A percentile compares a stretch with the other conserved stretches of the same genome.
Conservation (phyloP, 108 stramenopile species). For the Skeletonema tropicum region DNA sequence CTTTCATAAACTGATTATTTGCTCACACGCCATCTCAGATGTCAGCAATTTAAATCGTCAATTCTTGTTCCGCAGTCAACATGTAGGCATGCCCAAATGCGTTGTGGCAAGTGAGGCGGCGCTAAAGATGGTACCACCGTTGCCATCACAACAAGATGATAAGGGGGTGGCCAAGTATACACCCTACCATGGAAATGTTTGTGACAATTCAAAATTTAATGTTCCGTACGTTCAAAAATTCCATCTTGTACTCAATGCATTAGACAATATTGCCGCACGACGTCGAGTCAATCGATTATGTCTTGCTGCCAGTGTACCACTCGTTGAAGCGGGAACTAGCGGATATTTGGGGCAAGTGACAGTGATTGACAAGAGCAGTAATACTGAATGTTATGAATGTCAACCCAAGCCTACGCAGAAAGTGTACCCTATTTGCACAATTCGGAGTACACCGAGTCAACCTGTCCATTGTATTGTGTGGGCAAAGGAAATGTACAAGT, state of each 20-base stretch:
- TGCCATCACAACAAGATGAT: background rate
- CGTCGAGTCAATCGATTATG: conserved; percentile 98
- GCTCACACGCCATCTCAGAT: conserved; percentile 45
- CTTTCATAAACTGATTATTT: too few relatives aligned
- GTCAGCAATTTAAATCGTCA: conserved; percentile 98
- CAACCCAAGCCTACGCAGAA: conserved; percentile 94
- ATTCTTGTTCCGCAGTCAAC: conserved; percentile 87
- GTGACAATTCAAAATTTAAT: conserved; percentile 89
- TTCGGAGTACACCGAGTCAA: conserved; percentile 94
- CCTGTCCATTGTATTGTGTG: conserved; percentile 99
- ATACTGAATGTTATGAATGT: conserved; percentile 98
- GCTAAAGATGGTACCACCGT: conserved; percentile 55
- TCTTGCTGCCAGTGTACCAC: conserved; percentile 90
- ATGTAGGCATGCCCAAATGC: conserved; percentile 88
- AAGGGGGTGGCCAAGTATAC: conserved; percentile 57
- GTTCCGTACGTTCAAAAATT: conserved; percentile 91
- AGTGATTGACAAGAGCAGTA: conserved; percentile 81
- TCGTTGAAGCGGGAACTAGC: conserved; percentile 98
- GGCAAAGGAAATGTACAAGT: conserved; percentile 98
- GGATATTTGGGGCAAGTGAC: conserved; percentile 98
- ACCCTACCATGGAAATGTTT: conserved; percentile 94
- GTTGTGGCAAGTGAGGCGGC: conserved; percentile 80
- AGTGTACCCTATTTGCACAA: conserved; percentile 99
- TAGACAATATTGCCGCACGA: conserved; percentile 97
- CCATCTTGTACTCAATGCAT: conserved; percentile 90